Evolutionary conservation across 2,329 filamentous ascomycete species (phyloP), one percentile per base, ranked within the genome.

Genomic region (Biscogniauxia mediterranea): DNA sequence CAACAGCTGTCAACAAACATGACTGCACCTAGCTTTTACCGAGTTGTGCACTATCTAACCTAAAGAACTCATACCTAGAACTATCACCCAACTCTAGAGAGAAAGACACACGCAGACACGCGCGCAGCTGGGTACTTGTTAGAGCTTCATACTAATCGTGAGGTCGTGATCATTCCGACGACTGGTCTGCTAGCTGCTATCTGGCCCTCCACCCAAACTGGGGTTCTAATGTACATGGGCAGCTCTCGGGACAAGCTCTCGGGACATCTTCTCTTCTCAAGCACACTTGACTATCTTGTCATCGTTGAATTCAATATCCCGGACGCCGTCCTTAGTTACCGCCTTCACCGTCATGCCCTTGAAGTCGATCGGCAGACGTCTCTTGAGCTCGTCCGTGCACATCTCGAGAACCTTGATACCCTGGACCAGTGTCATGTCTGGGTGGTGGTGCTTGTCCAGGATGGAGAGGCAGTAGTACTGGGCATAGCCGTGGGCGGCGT

Each of bases 401-500:
- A 97, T 90, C 71, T 87, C 89, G 72, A 99, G 82, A 65, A 99
- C 87, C 83, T 97, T 95, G 80, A 97, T 86, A 60, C 95, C 95
- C 77, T 96, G 86, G 65, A 90, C 93, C 58, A 95, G 88, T 64
- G 85, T 86, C 77, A 99, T 98, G 74, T 97, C 90, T 54, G 95
- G 94, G 74, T 97, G 91, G 77, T 99, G 95, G 77, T 99, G 95
- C 83, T 99, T 99, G 81, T 99, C 95, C 56, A 99, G 87, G 70
- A 97, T 96, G 6, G 92, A 96, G 64, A 99, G 85, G 78, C 95
- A 99, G 84, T 99, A 99, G 84, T 98, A 98, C 89, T 99, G 95
- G 70, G 95, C 95, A 79, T 99, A 99, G 70, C 95, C 95, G 72
- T 99, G 96, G 63, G 95, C 95, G 55, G 95, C 96, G 75, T 99